Base-by-base conservation (phyloP, 106 monocot species). In the Cymbidium sinense region DNA sequence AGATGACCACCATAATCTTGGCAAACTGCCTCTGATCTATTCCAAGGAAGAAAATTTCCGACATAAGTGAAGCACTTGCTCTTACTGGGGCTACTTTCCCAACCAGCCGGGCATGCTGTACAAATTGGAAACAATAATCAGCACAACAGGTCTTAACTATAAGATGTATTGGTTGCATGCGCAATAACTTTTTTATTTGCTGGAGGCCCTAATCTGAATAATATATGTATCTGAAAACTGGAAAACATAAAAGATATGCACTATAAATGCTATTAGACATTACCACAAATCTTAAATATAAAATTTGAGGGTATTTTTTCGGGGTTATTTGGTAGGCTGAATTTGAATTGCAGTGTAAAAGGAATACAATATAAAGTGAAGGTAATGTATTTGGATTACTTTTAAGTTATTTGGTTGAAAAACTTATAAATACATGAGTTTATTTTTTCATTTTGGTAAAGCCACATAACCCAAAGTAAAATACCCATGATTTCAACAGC, bases 1-100 rank as follows among this genome's bases (percentile, higher is more conserved):
- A 98, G 79, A 71, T 94, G 94, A 67, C 84, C 91, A 54, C 65
- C 81, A 74, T 70, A 77, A 36, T 50, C 77, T 21, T 86, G 85
- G 79, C 96, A 98, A 43, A 86, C 50, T 43, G 50, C 72, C 64
- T 94, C 91, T 2, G 96, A 89, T 7, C 62, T 77, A 69, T 90
- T 54, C 96, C 96, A 98, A n/a, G 91, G 43, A 79, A 88, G 88
- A 37, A 91, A 78, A 34, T 34, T 85, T 69, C 55, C 34, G 25
- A 90, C 52, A 34, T 83, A 83, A 30, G 75, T 87, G 84, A 88
- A 90, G 81, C 96, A 98, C 69, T 89, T 98, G n/a, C 75, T 80
- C 52, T 83, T 85, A 50, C 67, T 67, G 19, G 90, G 91, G 61
- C 78, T 64, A 65, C 79, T 28, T 72, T 78, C 80, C 96, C 94